phyloP scores from a whole-genome alignment of 225 moss, liverwort and hornwort species.

The Physcomitrellopsis africana region DNA sequence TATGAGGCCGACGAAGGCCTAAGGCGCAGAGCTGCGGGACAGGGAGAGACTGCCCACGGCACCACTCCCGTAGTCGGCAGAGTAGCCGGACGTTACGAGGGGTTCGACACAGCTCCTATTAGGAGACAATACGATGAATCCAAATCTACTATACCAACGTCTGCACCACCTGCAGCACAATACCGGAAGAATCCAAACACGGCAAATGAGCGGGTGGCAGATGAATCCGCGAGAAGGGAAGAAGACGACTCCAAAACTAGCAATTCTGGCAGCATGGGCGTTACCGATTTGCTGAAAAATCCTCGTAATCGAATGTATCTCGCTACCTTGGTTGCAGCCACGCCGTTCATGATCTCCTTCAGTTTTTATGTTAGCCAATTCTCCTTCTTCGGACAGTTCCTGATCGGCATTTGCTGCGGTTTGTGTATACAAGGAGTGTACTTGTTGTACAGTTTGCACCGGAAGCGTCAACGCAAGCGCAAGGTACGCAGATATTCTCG shows the following conservation, averaged over 20 bases:
- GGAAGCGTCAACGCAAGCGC: conserved; percentile 64
- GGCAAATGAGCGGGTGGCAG: conserved; percentile 27
- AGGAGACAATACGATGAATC: neutral
- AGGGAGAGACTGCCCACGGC: neutral
- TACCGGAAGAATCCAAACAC: conserved; percentile 18
- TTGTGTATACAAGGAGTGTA: conserved; percentile 55
- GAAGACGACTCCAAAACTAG: conserved; percentile 28
- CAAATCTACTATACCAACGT: neutral
- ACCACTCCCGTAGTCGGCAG: conserved; percentile 12
- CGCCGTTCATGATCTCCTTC: conserved; percentile 60
- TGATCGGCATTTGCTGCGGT: conserved; percentile 60
- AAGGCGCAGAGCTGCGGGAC: conserved; percentile 17
- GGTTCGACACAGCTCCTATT: conserved; percentile 14
- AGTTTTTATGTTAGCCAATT: conserved; percentile 64
- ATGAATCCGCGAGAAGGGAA: conserved; percentile 32
- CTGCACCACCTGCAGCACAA: neutral
- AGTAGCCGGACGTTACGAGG: conserved; percentile 33
- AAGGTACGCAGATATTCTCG: conserved; percentile 37
- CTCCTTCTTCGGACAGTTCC: conserved; percentile 55
- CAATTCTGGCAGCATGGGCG: conserved; percentile 13
- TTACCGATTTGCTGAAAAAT: conserved; percentile 40
- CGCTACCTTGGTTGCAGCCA: conserved; percentile 50
- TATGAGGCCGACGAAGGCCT: neutral
- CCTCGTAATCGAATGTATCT: conserved; percentile 54
- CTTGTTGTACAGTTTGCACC: conserved; percentile 59